These are phyloP conservation scores for Chlamydomonas sphaeroides DNA, from an alignment of 139 green algal genomes.

Conservation along the genomic window DNA sequence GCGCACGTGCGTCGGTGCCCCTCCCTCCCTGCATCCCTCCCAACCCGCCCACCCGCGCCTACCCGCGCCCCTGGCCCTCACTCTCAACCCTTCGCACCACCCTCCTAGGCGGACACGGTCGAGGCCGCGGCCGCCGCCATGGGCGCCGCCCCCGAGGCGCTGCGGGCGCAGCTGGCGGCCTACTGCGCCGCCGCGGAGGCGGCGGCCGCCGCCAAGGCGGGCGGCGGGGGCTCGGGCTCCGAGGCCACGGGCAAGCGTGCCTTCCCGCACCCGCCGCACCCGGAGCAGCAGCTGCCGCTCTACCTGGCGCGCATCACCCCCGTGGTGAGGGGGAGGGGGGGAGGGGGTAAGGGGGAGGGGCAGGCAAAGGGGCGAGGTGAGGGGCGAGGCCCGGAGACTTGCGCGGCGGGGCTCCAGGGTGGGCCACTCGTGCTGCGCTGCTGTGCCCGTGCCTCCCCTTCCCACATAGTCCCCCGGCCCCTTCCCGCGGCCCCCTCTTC, in stretches of 20 bases:
- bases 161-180: slow-evolving; percentile 56
- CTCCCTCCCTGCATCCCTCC: too few relatives aligned
- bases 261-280: slow-evolving; percentile 57
- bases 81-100: background rate
- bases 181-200: slow-evolving; percentile 56
- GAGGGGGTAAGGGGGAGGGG: background rate
- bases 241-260: slow-evolving; percentile 64
- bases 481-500: too few relatives aligned
- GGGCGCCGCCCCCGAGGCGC: slow-evolving; percentile 5
- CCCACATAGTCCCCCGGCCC: too few relatives aligned
- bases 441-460: too few relatives aligned
- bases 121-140: slow-evolving; percentile 21
- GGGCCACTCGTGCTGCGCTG: too few relatives aligned
- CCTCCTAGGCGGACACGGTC: background rate
- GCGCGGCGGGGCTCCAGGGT: too few relatives aligned
- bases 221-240: background rate
- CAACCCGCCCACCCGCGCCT: too few relatives aligned
- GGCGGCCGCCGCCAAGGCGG: background rate
- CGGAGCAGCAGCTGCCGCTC: slow-evolving; percentile 27
- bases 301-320: slow-evolving; percentile 70
- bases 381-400: too few relatives aligned
- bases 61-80: too few relatives aligned
- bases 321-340: slow-evolving; percentile 44
- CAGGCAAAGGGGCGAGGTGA: too few relatives aligned
- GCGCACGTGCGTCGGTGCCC: too few relatives aligned